Evolutionary conservation across 192 early-diverging fungal genomes (phyloP).

Genomic region (Mortierella claussenii): DNA sequence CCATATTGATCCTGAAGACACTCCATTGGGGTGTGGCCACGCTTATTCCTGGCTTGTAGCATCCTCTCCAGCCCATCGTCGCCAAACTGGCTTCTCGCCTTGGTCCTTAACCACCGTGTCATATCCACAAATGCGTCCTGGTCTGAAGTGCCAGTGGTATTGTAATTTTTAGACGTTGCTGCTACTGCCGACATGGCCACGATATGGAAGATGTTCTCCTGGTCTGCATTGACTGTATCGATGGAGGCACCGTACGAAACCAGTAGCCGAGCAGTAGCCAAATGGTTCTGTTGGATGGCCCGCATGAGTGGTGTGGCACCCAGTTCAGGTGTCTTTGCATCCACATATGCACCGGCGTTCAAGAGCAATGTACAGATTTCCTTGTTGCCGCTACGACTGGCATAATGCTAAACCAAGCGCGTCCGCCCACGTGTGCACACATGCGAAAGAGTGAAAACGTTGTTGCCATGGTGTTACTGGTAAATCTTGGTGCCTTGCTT

Average conservation of each 20-base stretch:
- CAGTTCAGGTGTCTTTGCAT: constrained; percentile 43
- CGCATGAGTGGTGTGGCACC: constrained; percentile 42
- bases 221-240: constrained; percentile 9
- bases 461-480: too few relatives aligned
- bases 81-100: background rate
- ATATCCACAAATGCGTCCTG: constrained; percentile 8
- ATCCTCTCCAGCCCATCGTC: background rate
- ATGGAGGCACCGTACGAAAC: constrained; percentile 35
- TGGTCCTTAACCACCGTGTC: constrained; percentile 23
- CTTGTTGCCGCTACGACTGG: constrained; percentile 39
- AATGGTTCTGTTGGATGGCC: constrained; percentile 36
- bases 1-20: background rate
- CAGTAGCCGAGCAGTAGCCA: constrained; percentile 15
- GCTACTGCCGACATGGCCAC: constrained; percentile 1
- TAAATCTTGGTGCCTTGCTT: too few relatives aligned
- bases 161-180: background rate
- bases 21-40: constrained; percentile 20
- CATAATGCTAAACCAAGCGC: constrained; percentile 51
- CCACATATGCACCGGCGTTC: constrained; percentile 35
- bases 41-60: constrained; percentile 16
- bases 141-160: background rate
- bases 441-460: too few relatives aligned
- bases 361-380: constrained; percentile 34
- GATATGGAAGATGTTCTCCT: constrained; percentile 44
- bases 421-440: too few relatives aligned